Conservation (phyloP, 441 rosid genomes). For the Mallotus japonicus region DNA sequence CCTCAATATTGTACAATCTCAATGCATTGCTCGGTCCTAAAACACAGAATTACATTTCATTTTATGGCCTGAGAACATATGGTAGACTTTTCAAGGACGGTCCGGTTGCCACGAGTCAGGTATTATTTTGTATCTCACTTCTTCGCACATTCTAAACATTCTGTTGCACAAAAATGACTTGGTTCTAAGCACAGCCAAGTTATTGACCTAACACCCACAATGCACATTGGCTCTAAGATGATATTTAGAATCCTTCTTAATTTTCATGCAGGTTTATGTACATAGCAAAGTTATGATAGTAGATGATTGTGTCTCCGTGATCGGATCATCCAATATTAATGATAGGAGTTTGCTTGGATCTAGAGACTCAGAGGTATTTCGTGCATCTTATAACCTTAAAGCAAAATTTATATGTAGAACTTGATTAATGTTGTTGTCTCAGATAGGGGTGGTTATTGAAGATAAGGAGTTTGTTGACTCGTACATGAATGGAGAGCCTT, state of each 20-base stretch:
- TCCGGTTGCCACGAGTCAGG: conserved; percentile 93
- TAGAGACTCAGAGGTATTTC: conserved; percentile 92
- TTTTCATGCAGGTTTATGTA: conserved; percentile 70
- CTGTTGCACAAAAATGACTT: neutral
- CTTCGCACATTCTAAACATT: neutral
- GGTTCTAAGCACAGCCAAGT: neutral
- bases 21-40: conserved; percentile 59
- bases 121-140: conserved; percentile 25
- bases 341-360: conserved; percentile 98
- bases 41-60: conserved; percentile 81
- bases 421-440: conserved; percentile 27
- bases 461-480: conserved; percentile 88
- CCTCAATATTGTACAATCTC: conserved; percentile 81
- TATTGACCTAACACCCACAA: neutral
- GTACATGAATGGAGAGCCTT: conserved; percentile 80
- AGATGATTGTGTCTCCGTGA: conserved; percentile 66
- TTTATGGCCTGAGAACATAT: conserved; percentile 86
- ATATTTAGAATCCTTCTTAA: neutral
- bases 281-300: conserved; percentile 95
- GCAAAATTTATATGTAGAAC: neutral
- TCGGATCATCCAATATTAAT: conserved; percentile 96
- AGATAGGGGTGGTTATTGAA: conserved; percentile 90
- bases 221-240: too few species aligned
- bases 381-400: neutral
- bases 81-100: conserved; percentile 81